Evolutionary conservation across 2,329 filamentous ascomycete species (phyloP), one percentile per base, ranked within the genome.

Genomic region (Xylariomycetidae sp.): DNA sequence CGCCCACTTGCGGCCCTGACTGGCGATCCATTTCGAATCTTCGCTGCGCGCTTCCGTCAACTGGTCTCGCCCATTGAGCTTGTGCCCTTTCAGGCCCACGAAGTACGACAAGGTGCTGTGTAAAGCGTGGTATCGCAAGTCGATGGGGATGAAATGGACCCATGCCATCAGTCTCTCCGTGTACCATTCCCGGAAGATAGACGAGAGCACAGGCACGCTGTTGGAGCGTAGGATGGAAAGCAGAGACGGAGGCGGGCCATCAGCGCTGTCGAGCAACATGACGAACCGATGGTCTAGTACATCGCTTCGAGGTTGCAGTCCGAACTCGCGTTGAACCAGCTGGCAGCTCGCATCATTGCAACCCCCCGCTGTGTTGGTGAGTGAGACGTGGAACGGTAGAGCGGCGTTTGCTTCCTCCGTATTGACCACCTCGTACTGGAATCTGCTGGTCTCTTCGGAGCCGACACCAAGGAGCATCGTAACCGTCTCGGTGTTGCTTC

Each of bases 121-220:
- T 25, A 92, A 60, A 1, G 74, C 82, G 39, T 88, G 82, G 14
- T 84, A 76, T 3, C 85, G 72, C 2, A 82, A 46, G 52, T 92
- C 85, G 12, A 89, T 60, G 7, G 86, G 86, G 2, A 90, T 79
- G 48, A 87, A 92, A 54, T 93, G 85, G 27, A 80, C 63, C 85
- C 85, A 93, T 0, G 85, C 75, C 37, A 70, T 72, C 12, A 92
- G 59, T 5, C 86, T 74, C 31, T 80, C 77, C 38, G 85, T 82
- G 57, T 81, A 85, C 86, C 86, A 93, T 51, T 86, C 78, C 16
- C 77, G 72, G 57, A 89, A 90, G 6, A 90, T 65, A 0, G 78
- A 78, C 2, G 76, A 74, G 43, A 86, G 70, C 52, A 92, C 76
- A 0, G 84, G 83, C 5, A 88, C 67, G 29, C 72, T 79, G 41